Percentiles rank a stretch among this genome's conserved stretches.
Evolutionary conservation across 106 monocot species (phyloP).

Genomic region (Dioscorea dumetorum): DNA sequence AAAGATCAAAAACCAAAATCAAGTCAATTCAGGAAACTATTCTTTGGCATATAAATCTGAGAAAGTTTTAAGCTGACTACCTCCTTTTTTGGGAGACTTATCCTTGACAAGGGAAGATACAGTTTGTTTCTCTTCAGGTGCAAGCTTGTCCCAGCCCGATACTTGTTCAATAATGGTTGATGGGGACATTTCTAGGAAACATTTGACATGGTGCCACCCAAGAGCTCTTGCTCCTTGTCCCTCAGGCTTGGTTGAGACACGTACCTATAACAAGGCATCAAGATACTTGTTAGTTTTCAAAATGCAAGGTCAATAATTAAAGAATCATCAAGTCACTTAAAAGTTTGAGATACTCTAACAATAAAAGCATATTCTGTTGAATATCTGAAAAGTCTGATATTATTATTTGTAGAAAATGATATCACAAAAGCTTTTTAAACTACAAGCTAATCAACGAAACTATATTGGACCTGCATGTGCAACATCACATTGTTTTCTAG

Average conservation of each 20-base stretch:
- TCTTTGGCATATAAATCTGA: background rate
- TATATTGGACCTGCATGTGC: no score
- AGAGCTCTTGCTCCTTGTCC: conserved; percentile 57
- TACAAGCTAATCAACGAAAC: no score
- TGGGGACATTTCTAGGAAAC: conserved; percentile 62
- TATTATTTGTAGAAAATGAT: no score
- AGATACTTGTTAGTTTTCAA: no score
- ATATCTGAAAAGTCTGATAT: no score
- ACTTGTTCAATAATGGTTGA: conserved; percentile 55
- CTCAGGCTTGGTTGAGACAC: conserved; percentile 67
- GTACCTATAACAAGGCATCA: conserved; percentile 42
- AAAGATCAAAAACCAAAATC: background rate
- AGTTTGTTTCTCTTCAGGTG: conserved; percentile 51
- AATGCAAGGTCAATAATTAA: no score
- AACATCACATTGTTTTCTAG: no score
- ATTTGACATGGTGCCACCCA: conserved; percentile 66
- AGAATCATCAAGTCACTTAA: no score
- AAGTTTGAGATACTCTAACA: no score
- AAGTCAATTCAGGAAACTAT: background rate
- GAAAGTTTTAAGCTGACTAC: background rate
- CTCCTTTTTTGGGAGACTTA: conserved; percentile 32
- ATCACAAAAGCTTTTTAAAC: no score
- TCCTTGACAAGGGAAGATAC: conserved; percentile 35
- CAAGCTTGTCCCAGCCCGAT: conserved; percentile 72
- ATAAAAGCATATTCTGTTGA: no score